Evolutionary conservation across 257 asterid species (phyloP).

Genomic region (Dorcoceras hygrometricum): DNA sequence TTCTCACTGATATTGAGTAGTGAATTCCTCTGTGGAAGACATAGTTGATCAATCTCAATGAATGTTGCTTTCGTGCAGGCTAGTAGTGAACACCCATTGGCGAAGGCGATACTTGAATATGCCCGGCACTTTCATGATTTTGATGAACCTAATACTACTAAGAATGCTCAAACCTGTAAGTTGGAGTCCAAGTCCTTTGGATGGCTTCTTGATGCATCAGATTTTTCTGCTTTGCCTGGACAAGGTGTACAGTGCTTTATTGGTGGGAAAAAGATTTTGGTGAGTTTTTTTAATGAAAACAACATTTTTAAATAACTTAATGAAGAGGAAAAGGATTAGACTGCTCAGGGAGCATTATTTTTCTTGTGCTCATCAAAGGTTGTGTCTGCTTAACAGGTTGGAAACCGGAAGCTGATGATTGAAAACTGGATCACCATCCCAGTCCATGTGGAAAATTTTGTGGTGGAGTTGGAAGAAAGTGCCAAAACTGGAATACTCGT

Average conservation of each 20-base stretch:
- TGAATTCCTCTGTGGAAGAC: slow-evolving; percentile 1
- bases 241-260: slow-evolving; percentile 82
- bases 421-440: slow-evolving; percentile 57
- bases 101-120: slow-evolving; percentile 80
- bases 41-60: neutral
- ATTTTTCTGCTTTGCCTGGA: slow-evolving; percentile 87
- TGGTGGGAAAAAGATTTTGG: slow-evolving; percentile 69
- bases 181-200: slow-evolving; percentile 52
- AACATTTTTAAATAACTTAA: slow-evolving; percentile 1
- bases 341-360: neutral
- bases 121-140: slow-evolving; percentile 96
- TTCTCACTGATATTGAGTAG: neutral
- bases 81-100: slow-evolving; percentile 97
- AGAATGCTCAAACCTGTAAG: slow-evolving; percentile 38
- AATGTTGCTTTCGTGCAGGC: slow-evolving; percentile 50
- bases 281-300: slow-evolving; percentile 35
- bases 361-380: slow-evolving; percentile 22
- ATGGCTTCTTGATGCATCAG: slow-evolving; percentile 82
- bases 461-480: slow-evolving; percentile 85
- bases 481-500: slow-evolving; percentile 91
- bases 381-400: slow-evolving; percentile 50
- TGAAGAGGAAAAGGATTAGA: neutral
- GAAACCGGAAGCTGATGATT: slow-evolving; percentile 77
- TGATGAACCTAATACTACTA: slow-evolving; percentile 48
- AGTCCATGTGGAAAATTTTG: slow-evolving; percentile 60